Percentiles rank a stretch among this genome's conserved stretches.
These are phyloP conservation scores for Fusarium circinatum DNA, from an alignment of 2,329 filamentous ascomycete genomes.

Conservation along the genomic window DNA sequence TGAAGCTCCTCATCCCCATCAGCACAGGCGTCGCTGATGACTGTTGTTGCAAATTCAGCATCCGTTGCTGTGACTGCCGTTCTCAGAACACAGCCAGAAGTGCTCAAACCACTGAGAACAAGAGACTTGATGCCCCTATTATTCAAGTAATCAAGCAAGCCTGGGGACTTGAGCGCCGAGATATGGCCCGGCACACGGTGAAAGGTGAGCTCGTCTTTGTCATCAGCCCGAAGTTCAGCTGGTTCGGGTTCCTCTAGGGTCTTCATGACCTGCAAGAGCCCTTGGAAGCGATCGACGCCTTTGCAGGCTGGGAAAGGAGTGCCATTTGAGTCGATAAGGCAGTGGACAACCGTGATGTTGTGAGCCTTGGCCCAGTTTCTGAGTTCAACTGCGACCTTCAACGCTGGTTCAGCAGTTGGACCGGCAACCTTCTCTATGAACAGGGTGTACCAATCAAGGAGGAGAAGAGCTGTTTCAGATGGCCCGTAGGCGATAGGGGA, in stretches of 20 bases:
- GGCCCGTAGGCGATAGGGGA: background rate
- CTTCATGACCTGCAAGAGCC: background rate
- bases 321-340: background rate
- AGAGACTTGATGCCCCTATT: background rate
- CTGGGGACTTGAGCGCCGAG: background rate
- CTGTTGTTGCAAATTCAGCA: conserved; percentile 1
- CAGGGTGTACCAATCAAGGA: conserved; percentile 1
- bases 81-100: conserved; percentile 3
- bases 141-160: background rate
- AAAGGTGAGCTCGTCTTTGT: background rate
- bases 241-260: background rate
- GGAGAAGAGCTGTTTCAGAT: background rate
- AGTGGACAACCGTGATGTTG: conserved; percentile 1
- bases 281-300: background rate
- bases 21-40: conserved; percentile 3
- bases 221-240: background rate
- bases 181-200: background rate
- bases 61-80: background rate
- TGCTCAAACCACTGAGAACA: background rate
- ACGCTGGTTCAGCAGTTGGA: background rate
- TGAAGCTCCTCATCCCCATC: background rate
- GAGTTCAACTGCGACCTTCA: background rate
- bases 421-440: background rate
- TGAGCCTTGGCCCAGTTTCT: conserved; percentile 3
- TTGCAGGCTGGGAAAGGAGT: background rate